Percentiles rank a stretch among this genome's conserved stretches.
These are phyloP conservation scores for Cyclotella sp. DNA, from an alignment of 108 stramenopile genomes.

Conservation along the genomic window DNA sequence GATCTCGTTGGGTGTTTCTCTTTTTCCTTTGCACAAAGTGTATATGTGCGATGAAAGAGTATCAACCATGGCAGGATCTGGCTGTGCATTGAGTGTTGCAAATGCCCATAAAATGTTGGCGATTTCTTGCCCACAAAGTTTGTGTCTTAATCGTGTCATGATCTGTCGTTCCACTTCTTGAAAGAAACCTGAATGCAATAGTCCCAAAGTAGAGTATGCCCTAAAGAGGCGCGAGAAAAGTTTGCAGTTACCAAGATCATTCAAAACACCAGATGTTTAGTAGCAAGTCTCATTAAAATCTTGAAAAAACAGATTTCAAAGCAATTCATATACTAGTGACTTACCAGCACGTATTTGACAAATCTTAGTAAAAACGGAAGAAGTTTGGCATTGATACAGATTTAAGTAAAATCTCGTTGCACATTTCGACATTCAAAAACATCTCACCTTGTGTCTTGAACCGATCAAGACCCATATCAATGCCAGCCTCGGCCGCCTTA, in stretches of 20 bases:
- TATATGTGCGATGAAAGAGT: slow-evolving; percentile 52
- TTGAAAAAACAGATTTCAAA: background rate
- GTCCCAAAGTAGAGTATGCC: slow-evolving; percentile 78
- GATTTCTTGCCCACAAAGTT: slow-evolving; percentile 75
- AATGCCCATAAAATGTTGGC: slow-evolving; percentile 82
- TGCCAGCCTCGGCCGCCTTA: slow-evolving; percentile 60
- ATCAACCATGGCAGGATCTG: slow-evolving; percentile 51
- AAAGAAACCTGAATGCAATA: slow-evolving; percentile 69
- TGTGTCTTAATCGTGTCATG: slow-evolving; percentile 26
- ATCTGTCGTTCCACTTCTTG: slow-evolving; percentile 49
- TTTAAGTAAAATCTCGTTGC: too few species aligned
- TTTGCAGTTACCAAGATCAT: too few species aligned
- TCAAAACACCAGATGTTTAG: background rate
- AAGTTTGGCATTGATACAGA: background rate
- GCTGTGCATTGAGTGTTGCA: slow-evolving; percentile 69
- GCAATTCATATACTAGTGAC: background rate
- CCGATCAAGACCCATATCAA: slow-evolving; percentile 54
- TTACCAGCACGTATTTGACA: slow-evolving; percentile 11
- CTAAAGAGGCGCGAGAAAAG: background rate
- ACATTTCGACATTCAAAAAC: background rate
- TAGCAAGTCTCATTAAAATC: slow-evolving; percentile 27
- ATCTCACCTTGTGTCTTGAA: slow-evolving; percentile 69
- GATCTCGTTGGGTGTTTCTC: slow-evolving; percentile 31
- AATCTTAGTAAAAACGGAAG: background rate
- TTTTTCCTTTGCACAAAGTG: slow-evolving; percentile 38